Evolutionary conservation across 768 basidiomycete genomes (phyloP), one percentile per base, ranked within the genome.

Genomic region (Boletus huronensis): DNA sequence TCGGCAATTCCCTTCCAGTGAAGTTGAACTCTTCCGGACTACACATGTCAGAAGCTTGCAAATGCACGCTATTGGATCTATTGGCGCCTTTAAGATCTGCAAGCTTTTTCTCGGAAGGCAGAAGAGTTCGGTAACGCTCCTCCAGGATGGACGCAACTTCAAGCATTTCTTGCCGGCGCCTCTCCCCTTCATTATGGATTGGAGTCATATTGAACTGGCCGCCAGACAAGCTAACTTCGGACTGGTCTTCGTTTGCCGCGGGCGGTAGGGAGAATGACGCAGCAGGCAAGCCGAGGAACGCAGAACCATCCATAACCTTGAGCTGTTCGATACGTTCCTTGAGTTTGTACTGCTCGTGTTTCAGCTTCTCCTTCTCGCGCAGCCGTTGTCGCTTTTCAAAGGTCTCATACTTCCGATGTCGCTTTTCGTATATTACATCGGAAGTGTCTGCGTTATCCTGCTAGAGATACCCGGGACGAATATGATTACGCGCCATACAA

Each of bases 311-410:
- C 84, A 94, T 87, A 26, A 75, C 77, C 52, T 78, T 80, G 52
- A 94, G 77, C 64, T 93, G 88, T 48, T 94, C 91, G 56, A 94
- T 88, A 34, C 93, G 83, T 64, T 93, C 87, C 69, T 88, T 88
- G 64, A 96, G 82, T 67, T 93, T 92, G 74, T 93, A 93, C 61
- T 93, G 90, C 65, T 94, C 92, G 60, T 93, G 87, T 70, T 89
- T 87, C 51, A 95, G 80, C 67, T 93, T 93, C 72, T 96, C 93
- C 71, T 92, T 92, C 72, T 95, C 93, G 51, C 92, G 83, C 32
- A 90, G 74, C 5, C 92, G 86, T 65, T 87, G 84, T 8, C 91
- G 82, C 67, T 90, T 91, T 71, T 95, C 93, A 55, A 90, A 87
- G 14, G 80, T 80, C 68, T 94, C 92, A 70, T 90, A 93, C 66